Conservation (phyloP, 441 rosid genomes). For the Capsella rubella region DNA sequence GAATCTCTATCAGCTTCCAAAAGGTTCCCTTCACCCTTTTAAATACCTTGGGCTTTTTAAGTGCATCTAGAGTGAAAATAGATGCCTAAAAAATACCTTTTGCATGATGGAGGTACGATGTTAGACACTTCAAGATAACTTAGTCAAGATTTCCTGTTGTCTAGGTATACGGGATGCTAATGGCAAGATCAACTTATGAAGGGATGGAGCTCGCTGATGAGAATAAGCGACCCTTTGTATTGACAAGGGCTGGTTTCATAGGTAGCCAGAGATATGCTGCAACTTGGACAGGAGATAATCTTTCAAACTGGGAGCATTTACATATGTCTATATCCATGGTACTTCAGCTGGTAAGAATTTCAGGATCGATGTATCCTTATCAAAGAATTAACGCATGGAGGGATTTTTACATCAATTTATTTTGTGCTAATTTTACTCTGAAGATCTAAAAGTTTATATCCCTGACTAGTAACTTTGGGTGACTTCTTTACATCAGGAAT, state of each 20-base stretch:
- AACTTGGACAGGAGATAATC: slow-evolving; percentile 97
- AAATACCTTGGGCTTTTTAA: background rate
- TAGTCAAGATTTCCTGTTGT: background rate
- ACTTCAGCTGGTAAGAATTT: slow-evolving; percentile 86
- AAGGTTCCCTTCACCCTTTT: background rate
- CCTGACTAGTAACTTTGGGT: slow-evolving; percentile 7
- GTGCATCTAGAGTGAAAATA: slow-evolving; percentile 8
- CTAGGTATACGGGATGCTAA: slow-evolving; percentile 93
- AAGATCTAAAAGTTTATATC: slow-evolving; percentile 1
- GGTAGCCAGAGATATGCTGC: slow-evolving; percentile 97
- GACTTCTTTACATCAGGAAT: background rate
- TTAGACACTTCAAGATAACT: slow-evolving; percentile 3
- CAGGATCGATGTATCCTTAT: slow-evolving; percentile 24
- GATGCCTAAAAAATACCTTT: background rate
- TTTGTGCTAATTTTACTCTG: background rate
- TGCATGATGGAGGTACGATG: background rate
- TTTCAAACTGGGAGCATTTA: slow-evolving; percentile 93
- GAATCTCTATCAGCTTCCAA: slow-evolving; percentile 8
- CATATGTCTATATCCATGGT: slow-evolving; percentile 95
- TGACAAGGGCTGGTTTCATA: slow-evolving; percentile 94
- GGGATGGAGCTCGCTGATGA: slow-evolving; percentile 81
- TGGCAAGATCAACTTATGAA: slow-evolving; percentile 94
- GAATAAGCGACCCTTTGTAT: slow-evolving; percentile 91
- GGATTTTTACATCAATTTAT: background rate
- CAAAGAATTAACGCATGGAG: background rate